Evolutionary conservation across 345 rosid species (phyloP).

Genomic region (Eucalyptus dawsonii): DNA sequence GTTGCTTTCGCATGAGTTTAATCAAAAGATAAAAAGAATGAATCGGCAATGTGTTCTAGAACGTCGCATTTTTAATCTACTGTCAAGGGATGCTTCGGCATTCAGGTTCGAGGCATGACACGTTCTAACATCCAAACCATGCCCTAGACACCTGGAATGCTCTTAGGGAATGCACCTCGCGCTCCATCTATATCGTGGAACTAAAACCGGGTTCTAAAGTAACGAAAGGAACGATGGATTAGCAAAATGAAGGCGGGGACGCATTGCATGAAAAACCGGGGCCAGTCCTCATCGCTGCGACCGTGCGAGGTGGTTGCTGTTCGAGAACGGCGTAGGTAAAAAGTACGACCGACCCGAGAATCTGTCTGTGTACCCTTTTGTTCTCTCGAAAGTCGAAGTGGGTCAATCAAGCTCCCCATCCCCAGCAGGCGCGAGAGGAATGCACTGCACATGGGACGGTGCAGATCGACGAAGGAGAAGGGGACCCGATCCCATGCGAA

Average conservation of each 20-base stretch:
- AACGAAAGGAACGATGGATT: background rate
- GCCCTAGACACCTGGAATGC: too few species aligned
- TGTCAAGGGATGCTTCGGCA: fast-evolving
- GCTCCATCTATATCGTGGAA: background rate
- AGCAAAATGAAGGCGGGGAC: background rate
- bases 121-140: too few species aligned
- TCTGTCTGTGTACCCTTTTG: background rate
- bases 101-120: fast-evolving
- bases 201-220: fast-evolving
- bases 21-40: fast-evolving
- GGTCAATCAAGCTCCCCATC: background rate
- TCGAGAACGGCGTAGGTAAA: background rate
- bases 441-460: background rate
- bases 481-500: background rate
- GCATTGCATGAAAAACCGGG: too few species aligned
- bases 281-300: background rate
- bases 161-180: background rate
- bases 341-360: background rate
- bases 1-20: fast-evolving
- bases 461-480: background rate
- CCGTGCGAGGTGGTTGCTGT: background rate
- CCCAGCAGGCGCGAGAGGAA: background rate
- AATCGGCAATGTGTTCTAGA: fast-evolving
- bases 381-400: background rate
- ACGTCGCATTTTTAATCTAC: fast-evolving